Evolutionary conservation across 2,329 filamentous ascomycete species (phyloP).

Genomic region (Neofusicoccum kwambonambiense): DNA sequence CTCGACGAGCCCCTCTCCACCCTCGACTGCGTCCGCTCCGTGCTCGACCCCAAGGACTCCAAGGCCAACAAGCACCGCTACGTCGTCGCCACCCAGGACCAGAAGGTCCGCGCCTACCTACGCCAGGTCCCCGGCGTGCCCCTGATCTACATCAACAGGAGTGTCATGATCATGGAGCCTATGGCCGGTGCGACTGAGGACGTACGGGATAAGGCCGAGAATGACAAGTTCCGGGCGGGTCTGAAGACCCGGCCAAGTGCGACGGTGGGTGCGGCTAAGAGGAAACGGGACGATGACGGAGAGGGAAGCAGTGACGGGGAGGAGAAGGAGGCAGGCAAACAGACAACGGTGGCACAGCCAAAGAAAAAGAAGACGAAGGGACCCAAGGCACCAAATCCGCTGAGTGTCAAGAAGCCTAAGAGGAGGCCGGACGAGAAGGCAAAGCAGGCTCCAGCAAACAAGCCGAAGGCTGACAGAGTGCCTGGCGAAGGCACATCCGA

Average conservation of each 20-base stretch:
- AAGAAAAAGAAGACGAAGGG: conserved; percentile 55
- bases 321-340: conserved; percentile 26
- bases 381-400: conserved; percentile 68
- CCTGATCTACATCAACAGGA: conserved; percentile 73
- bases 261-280: conserved; percentile 30
- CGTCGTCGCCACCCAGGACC: conserved; percentile 72
- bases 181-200: conserved; percentile 68
- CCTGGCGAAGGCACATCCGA: conserved; percentile 23
- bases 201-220: conserved; percentile 67
- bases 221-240: conserved; percentile 70
- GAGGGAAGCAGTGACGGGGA: conserved; percentile 31
- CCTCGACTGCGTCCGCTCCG: conserved; percentile 67
- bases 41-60: conserved; percentile 74
- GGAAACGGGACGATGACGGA: conserved; percentile 51
- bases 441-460: conserved; percentile 13
- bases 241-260: conserved; percentile 48
- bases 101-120: conserved; percentile 62
- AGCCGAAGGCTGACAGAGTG: conserved; percentile 20
- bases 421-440: conserved; percentile 11
- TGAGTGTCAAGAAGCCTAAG: conserved; percentile 63
- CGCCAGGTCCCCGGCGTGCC: conserved; percentile 70
- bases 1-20: conserved; percentile 69
- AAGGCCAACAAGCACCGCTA: conserved; percentile 76
- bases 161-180: conserved; percentile 76
- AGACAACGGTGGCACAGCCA: conserved; percentile 41